A percentile compares a stretch with the other conserved stretches of the same genome.
phyloP scores from a whole-genome alignment of 768 basidiomycete genomes.

The Amylocystis lapponica region DNA sequence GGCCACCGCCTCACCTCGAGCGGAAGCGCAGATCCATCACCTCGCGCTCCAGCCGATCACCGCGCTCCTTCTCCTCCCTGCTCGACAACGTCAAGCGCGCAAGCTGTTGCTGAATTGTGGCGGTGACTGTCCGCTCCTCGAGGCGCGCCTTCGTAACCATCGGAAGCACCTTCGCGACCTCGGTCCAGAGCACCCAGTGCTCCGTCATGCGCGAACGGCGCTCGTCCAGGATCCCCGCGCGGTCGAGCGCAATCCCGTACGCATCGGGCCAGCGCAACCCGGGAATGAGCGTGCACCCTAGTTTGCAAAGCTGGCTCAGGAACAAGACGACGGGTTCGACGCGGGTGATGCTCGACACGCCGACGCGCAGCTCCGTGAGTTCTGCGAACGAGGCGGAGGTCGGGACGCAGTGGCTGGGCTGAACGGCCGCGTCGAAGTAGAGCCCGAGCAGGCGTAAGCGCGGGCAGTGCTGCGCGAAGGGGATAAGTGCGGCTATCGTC shows the following conservation, averaged over 20 bases:
- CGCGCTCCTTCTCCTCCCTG: slow-evolving; percentile 7
- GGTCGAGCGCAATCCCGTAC: slow-evolving; percentile 22
- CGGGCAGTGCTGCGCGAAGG: slow-evolving; percentile 35
- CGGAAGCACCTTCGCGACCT: slow-evolving; percentile 20
- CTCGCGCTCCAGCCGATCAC: slow-evolving; percentile 14
- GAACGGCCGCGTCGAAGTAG: slow-evolving; percentile 29
- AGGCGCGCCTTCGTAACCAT: slow-evolving; percentile 17
- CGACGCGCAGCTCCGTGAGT: slow-evolving; percentile 38
- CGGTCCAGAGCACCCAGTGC: slow-evolving; percentile 20
- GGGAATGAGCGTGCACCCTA: slow-evolving; percentile 35
- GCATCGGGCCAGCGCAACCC: slow-evolving; percentile 47
- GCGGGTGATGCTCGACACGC: slow-evolving; percentile 43
- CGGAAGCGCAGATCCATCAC: slow-evolving; percentile 12
- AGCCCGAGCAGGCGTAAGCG: slow-evolving; percentile 32
- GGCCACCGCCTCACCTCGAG: not conserved
- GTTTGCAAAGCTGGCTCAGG: slow-evolving; percentile 46
- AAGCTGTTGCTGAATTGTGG: slow-evolving; percentile 9
- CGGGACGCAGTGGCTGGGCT: too few relatives aligned
- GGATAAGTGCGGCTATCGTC: slow-evolving; percentile 31
- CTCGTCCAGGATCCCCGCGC: slow-evolving; percentile 15
- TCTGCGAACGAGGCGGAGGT: slow-evolving; percentile 11
- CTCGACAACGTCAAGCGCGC: slow-evolving; percentile 9
- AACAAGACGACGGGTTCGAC: slow-evolving; percentile 44
- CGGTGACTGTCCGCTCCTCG: slow-evolving; percentile 15
- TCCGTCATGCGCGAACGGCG: slow-evolving; percentile 14